Evolutionary conservation across 164 flowering plant genomes (phyloP), one percentile per base, ranked within the genome.

Genomic region (Chimonanthus praecox): DNA sequence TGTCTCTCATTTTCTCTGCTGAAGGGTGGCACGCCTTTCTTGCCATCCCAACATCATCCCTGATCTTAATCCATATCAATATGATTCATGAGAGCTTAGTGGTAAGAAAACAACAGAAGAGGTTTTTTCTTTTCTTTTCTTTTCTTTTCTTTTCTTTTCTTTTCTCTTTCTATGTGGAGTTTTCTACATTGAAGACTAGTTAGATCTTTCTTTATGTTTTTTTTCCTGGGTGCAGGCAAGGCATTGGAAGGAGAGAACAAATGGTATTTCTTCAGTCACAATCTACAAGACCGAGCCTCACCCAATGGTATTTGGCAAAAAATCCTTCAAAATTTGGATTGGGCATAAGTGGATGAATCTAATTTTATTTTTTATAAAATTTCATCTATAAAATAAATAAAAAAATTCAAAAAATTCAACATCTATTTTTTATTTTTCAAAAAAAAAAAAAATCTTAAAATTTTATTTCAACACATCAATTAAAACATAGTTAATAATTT

Each of bases 31-130:
- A 11, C 87, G 83, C 72, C 72, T 88, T 44, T 92, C 96, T 18
- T 86, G 83, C 75, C 87, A 87, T 43, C 96, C 97, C 0, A 90
- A 88, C 62, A 80, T 88, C 78, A 92, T 94, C 75, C 96, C 97
- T 9, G 97, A 92, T 78, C 92, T 92, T 33, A 86, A 87, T 66
- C 88, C 88, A 76, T 82, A 79, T 68, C 87, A 89, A 2, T 88
- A 84, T 64, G 93, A 94, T 84, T 97, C 98, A 21, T 94, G 98
- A 97, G 89, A 92, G 33, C 90, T 94, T 33, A 74, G 85, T 50
- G 98, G 97, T 93, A 77, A 0, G n/a, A 58, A 11, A 9, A 9
- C 7, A 48, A 69, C 21, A 16, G 18, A 47, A 4, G 15, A 15
- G 7, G 1, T 20, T 60, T 58, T 33, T 33, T 33, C 33, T 33